Percentiles rank a stretch among this genome's conserved stretches.
Conservation (phyloP, 331 rosid genomes). For the Rhamnella rubrinervis region DNA sequence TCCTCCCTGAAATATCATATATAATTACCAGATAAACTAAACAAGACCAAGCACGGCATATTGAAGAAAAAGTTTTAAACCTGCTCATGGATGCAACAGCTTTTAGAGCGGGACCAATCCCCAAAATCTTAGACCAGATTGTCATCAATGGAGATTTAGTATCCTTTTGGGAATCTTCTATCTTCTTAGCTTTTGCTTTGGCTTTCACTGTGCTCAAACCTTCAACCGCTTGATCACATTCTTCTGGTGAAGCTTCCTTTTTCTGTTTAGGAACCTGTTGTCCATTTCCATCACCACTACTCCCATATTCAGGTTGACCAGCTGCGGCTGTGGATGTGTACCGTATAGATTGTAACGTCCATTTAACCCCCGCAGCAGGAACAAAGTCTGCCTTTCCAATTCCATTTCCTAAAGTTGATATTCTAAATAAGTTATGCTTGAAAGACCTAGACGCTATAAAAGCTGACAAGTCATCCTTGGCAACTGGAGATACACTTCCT, state of each 20-base stretch:
- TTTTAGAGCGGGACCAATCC: constrained; percentile 81
- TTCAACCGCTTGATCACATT: constrained; percentile 92
- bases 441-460: constrained; percentile 26
- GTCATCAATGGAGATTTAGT: constrained; percentile 40
- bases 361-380: constrained; percentile 33
- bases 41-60: constrained; percentile 8
- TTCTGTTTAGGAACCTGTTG: constrained; percentile 46
- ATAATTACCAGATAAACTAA: not conserved
- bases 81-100: constrained; percentile 89
- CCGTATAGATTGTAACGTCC: constrained; percentile 39
- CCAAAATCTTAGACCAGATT: constrained; percentile 58
- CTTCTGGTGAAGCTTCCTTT: constrained; percentile 91
- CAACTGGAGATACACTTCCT: constrained; percentile 9
- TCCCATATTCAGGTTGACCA: constrained; percentile 39
- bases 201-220: constrained; percentile 85
- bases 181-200: constrained; percentile 73
- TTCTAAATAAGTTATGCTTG: constrained; percentile 18
- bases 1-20: constrained; percentile 56
- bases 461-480: constrained; percentile 15
- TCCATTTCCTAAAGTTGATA: constrained; percentile 17
- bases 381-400: constrained; percentile 13
- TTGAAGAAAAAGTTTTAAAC: constrained; percentile 32
- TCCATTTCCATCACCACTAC: constrained; percentile 31
- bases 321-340: constrained; percentile 48
- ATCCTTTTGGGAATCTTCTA: constrained; percentile 50